A percentile compares a stretch with the other conserved stretches of the same genome.
Evolutionary conservation across 2,329 filamentous ascomycete species (phyloP).

Genomic region (Emericellopsis atlantica): DNA sequence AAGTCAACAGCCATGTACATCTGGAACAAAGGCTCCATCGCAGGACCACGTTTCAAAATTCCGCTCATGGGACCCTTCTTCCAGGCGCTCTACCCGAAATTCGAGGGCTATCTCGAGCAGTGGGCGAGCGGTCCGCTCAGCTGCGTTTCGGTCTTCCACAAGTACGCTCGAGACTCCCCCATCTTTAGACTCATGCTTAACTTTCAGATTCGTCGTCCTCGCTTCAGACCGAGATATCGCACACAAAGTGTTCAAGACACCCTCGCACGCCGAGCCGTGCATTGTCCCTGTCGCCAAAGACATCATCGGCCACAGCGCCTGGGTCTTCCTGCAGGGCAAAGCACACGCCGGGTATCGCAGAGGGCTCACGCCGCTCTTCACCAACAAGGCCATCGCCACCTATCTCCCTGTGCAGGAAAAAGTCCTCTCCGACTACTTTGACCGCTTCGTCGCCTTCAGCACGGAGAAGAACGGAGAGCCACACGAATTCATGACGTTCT

Average conservation of each 20-base stretch:
- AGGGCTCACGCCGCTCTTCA: conserved; percentile 63
- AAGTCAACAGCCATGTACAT: conserved; percentile 41
- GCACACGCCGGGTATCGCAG: conserved; percentile 68
- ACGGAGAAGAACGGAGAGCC: conserved; percentile 37
- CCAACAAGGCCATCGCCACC: conserved; percentile 53
- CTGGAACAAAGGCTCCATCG: conserved; percentile 46
- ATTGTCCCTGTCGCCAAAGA: conserved; percentile 66
- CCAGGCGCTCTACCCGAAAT: conserved; percentile 61
- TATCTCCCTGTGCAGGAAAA: conserved; percentile 66
- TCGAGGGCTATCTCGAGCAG: conserved; percentile 60
- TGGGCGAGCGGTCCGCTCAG: conserved; percentile 69
- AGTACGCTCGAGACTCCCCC: conserved; percentile 31
- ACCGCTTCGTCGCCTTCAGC: conserved; percentile 51
- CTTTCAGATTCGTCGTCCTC: conserved; percentile 60
- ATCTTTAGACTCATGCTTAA: background rate
- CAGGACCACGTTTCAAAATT: conserved; percentile 51
- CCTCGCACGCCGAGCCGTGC: conserved; percentile 61
- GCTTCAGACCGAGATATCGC: conserved; percentile 67
- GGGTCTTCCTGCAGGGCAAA: conserved; percentile 70
- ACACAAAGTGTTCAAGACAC: conserved; percentile 73
- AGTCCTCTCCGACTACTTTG: conserved; percentile 60
- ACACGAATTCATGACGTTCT: conserved; percentile 55
- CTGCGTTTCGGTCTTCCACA: conserved; percentile 78
- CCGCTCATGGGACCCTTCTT: conserved; percentile 67
- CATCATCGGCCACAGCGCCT: conserved; percentile 58